Evolutionary conservation across 2,329 filamentous ascomycete genomes (phyloP).

Genomic region (Pyrenophora graminea): DNA sequence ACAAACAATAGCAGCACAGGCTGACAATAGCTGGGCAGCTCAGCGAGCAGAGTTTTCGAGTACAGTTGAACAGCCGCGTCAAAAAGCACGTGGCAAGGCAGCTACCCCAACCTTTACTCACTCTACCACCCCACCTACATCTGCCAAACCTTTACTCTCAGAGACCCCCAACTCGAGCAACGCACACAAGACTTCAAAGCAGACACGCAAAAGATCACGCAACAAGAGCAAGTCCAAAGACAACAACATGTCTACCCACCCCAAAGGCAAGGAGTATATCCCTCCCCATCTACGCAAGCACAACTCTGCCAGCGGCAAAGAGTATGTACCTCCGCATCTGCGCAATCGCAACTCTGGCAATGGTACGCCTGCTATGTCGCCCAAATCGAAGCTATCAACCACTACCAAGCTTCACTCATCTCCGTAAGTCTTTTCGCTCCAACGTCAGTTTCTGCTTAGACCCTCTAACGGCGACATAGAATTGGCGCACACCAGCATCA

Average conservation of each 20-base stretch:
- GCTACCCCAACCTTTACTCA: background rate
- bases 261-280: constrained; percentile 16
- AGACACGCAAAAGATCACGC: background rate
- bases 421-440: constrained; percentile 12
- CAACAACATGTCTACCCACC: constrained; percentile 9
- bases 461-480: constrained; percentile 4
- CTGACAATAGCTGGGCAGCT: background rate
- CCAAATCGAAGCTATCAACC: constrained; percentile 7
- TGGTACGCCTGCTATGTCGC: constrained; percentile 7
- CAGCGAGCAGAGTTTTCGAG: constrained; percentile 9
- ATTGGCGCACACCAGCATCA: background rate
- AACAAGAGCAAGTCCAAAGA: constrained; percentile 1
- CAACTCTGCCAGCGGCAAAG: background rate
- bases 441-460: background rate
- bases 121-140: constrained; percentile 1
- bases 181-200: background rate
- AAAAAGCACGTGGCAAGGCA: constrained; percentile 8
- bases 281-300: constrained; percentile 30
- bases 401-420: constrained; percentile 1
- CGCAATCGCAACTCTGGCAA: constrained; percentile 9
- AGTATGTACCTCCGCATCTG: constrained; percentile 31
- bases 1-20: background rate
- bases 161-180: background rate
- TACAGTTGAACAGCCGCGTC: background rate
- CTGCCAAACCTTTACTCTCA: constrained; percentile 1